These are phyloP conservation scores for Amanita subjunquillea DNA, from an alignment of 768 basidiomycete species.

Conservation along the genomic window DNA sequence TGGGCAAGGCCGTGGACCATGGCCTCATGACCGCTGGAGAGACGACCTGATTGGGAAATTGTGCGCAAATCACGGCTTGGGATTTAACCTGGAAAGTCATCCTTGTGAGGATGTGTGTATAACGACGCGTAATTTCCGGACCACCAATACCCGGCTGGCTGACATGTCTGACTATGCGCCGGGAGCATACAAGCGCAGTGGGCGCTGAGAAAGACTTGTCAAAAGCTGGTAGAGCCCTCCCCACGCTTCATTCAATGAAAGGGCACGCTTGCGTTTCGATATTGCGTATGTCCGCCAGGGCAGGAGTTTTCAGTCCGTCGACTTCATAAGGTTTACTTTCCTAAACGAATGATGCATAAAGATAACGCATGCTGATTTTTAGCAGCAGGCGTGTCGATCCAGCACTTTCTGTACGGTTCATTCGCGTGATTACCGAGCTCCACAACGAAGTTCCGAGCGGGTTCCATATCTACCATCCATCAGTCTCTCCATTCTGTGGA, in stretches of 20 bases:
- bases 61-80: neutral
- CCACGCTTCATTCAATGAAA: neutral
- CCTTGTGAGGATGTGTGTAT: neutral
- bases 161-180: neutral
- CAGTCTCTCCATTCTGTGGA: neutral
- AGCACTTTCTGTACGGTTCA: neutral
- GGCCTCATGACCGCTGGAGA: neutral
- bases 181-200: neutral
- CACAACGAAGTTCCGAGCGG: neutral
- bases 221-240: neutral
- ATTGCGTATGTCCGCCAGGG: neutral
- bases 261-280: no score
- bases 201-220: neutral
- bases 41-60: conserved; percentile 1
- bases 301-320: neutral
- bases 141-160: neutral
- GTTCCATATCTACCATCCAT: neutral
- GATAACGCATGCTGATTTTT: neutral
- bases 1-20: neutral
- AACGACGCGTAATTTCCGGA: neutral
- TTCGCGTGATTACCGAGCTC: neutral
- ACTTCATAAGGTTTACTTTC: neutral
- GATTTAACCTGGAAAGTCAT: neutral
- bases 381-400: neutral
- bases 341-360: neutral